These are phyloP conservation scores for Phaseolus coccineus DNA, from an alignment of 331 rosid genomes.

Conservation along the genomic window DNA sequence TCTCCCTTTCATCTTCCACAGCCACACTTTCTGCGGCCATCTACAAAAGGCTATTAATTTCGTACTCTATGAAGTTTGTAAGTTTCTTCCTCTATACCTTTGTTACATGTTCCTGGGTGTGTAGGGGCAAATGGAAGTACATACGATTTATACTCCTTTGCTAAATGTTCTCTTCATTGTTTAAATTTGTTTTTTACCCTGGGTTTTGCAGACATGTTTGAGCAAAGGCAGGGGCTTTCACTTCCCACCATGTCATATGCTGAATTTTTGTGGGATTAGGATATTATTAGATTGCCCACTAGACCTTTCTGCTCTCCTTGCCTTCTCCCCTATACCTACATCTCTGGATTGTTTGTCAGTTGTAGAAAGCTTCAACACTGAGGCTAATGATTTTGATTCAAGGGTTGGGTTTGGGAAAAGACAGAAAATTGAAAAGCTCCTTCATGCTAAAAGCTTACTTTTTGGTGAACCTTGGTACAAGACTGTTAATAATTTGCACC, in stretches of 20 bases:
- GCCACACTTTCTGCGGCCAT: not conserved
- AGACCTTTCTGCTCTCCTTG: constrained; percentile 76
- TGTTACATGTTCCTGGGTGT: not conserved
- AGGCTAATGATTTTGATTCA: constrained; percentile 29
- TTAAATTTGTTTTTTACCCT: constrained; percentile 10
- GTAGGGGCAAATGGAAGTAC: constrained; percentile 22
- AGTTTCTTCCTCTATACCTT: constrained; percentile 31
- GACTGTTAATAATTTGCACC: constrained; percentile 68
- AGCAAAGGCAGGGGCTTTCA: constrained; percentile 79
- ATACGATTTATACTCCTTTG: not conserved
- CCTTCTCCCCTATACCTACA: constrained; percentile 76
- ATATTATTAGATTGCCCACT: constrained; percentile 84
- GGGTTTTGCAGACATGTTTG: constrained; percentile 70
- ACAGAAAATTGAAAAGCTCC: constrained; percentile 60
- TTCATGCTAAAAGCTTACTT: constrained; percentile 57
- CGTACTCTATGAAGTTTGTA: constrained; percentile 57
- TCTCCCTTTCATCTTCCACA: not conserved
- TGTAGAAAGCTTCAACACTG: constrained; percentile 40
- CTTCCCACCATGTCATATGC: constrained; percentile 83
- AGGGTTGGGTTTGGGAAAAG: constrained; percentile 50
- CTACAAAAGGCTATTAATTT: constrained; percentile 14
- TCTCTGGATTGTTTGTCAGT: constrained; percentile 39
- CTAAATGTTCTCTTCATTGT: not conserved
- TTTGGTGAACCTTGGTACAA: constrained; percentile 86
- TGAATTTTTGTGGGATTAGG: constrained; percentile 70